Conservation (phyloP, 106 monocot species). For the Narthecium ossifragum region DNA sequence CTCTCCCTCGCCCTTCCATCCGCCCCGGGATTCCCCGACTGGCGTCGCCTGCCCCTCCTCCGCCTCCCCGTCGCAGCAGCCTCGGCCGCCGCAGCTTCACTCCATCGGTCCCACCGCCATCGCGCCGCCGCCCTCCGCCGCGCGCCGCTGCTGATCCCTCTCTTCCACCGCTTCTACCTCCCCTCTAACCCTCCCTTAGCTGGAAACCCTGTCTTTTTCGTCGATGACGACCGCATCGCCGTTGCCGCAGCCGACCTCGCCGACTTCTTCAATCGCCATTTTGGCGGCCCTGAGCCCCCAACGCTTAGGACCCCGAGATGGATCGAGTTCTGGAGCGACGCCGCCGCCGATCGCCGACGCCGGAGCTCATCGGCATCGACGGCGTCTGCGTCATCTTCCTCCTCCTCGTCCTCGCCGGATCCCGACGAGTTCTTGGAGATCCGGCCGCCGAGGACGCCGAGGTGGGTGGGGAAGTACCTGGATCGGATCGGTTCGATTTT, state of each 20-base stretch:
- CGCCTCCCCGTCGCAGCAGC: constrained; percentile 12
- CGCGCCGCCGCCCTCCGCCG: constrained; percentile 51
- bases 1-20: neutral
- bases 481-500: constrained; percentile 50
- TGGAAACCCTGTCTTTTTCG: constrained; percentile 87
- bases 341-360: constrained; percentile 38
- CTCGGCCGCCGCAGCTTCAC: constrained; percentile 13
- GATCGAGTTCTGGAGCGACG: constrained; percentile 87
- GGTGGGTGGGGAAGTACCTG: constrained; percentile 62
- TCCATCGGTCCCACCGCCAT: constrained; percentile 25
- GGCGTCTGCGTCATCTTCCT: constrained; percentile 19
- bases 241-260: constrained; percentile 61
- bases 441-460: constrained; percentile 25
- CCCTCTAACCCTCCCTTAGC: constrained; percentile 69
- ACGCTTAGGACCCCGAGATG: constrained; percentile 31
- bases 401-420: constrained; percentile 17
- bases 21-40: neutral
- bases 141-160: constrained; percentile 69
- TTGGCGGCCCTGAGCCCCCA: too few species aligned
- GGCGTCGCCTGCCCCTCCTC: neutral
- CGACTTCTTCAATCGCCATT: constrained; percentile 57
- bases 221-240: constrained; percentile 55
- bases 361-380: constrained; percentile 18
- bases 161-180: constrained; percentile 83
- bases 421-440: constrained; percentile 36